Conservation (phyloP, 192 early-diverging fungal species). For the Backusella sp. region DNA sequence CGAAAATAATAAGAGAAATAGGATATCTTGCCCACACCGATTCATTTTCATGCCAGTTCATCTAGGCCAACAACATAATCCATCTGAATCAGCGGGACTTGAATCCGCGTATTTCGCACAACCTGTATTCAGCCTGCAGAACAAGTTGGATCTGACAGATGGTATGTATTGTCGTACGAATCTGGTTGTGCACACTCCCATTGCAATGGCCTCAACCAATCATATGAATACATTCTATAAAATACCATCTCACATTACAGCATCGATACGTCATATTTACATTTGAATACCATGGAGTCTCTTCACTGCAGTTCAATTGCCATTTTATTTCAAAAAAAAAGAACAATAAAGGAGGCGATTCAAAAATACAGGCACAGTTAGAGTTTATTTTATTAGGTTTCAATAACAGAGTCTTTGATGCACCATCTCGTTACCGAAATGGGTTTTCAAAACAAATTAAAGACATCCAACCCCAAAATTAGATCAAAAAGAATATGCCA, state of each 20-base stretch:
- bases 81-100: no score
- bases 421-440: background rate
- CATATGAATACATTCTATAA: background rate
- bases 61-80: no score
- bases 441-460: background rate
- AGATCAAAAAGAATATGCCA: background rate
- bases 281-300: background rate
- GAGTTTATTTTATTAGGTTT: background rate
- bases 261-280: slow-evolving; percentile 3
- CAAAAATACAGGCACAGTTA: background rate
- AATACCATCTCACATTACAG: background rate
- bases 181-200: background rate
- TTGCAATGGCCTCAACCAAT: background rate
- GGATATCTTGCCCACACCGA: no score
- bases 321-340: background rate
- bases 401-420: background rate
- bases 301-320: background rate
- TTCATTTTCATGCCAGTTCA: no score
- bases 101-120: no score
- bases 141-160: background rate
- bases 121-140: background rate
- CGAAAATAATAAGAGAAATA: no score
- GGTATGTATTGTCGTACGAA: background rate
- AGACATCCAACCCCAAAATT: background rate
- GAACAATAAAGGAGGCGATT: background rate